Evolutionary conservation across 805 yeast genomes (phyloP), one percentile per base, ranked within the genome.

Genomic region (Ogataea paradorogensis): DNA sequence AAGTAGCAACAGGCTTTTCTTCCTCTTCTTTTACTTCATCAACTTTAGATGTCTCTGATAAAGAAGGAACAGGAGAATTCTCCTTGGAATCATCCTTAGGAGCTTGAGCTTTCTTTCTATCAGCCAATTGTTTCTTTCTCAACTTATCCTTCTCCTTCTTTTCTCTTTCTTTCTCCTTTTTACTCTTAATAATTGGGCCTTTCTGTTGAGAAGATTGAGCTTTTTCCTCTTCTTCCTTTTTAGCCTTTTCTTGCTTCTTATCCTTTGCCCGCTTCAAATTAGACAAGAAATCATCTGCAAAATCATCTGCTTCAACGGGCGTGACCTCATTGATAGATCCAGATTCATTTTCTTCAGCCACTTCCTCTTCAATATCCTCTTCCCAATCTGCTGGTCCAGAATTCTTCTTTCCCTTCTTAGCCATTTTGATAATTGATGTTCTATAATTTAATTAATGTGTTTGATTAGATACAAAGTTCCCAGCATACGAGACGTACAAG

Each of bases 91-190:
- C 47, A 22, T 39, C 45, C 21, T 45, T 35, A 16, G 51, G 47
- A 30, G 52, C 49, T 23, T 79, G 65, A 9, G 77, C 80, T 65
- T 88, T 89, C 77, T 88, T 89, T 66, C 80, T 83, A 39, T 81
- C 84, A 30, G 96, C 95, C 45, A 80, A 77, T 53, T 87, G 95
- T 69, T 87, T 89, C 82, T 91, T 91, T 65, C 81, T 76, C 53
- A 82, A 86, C 73, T 91, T 91, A 61, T 85, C 95, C 50, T 78
- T 80, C 63, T 90, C 96, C 64, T 91, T 95, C 79, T 86, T 87
- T 65, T 93, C 95, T 70, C 82, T 90, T 69, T 91, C 95, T 67
- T 84, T 85, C 58, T 85, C 98, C 67, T 91, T 89, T 76, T 91
- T 93, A 42, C 91, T 79, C 65, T 90, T 88, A 58, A 89, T 72